Evolutionary conservation across 2,329 filamentous ascomycete species (phyloP).

Genomic region (Colletotrichum sidae): DNA sequence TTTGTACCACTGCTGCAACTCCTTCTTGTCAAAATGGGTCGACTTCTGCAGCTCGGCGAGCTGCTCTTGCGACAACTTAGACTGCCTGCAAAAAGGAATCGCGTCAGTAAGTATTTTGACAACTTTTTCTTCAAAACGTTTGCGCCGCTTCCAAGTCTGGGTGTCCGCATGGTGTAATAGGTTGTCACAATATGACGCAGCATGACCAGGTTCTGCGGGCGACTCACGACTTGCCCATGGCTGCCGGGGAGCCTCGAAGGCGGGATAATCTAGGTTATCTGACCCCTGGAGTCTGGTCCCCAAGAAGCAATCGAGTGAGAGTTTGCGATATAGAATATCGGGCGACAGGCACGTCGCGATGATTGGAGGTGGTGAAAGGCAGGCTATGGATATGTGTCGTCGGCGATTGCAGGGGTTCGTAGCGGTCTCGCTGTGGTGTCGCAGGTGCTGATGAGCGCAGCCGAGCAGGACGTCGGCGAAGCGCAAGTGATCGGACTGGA

Average conservation of each 20-base stretch:
- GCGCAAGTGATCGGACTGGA: too few species aligned
- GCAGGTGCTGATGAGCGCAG: too few species aligned
- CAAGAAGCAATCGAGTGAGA: neutral
- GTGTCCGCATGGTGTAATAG: neutral
- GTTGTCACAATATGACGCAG: neutral
- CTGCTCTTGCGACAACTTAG: constrained; percentile 97
- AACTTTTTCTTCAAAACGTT: too few species aligned
- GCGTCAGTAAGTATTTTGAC: too few species aligned
- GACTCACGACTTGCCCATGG: constrained; percentile 62
- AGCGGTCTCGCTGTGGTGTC: too few species aligned
- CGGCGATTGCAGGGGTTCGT: too few species aligned
- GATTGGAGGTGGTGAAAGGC: too few species aligned
- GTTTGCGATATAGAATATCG: neutral
- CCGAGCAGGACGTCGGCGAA: too few species aligned
- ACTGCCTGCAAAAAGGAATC: constrained; percentile 74
- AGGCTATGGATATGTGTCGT: too few species aligned
- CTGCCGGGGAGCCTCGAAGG: constrained; percentile 16
- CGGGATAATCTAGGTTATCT: neutral
- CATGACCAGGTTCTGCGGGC: neutral
- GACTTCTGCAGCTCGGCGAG: constrained; percentile 95
- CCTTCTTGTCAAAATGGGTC: constrained; percentile 99
- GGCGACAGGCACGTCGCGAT: too few species aligned
- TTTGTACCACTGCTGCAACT: constrained; percentile 99
- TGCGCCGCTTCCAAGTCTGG: too few species aligned
- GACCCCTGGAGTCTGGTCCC: neutral